Conservation (phyloP, 192 early-diverging fungal genomes). For the Linnemannia schmuckeri region DNA sequence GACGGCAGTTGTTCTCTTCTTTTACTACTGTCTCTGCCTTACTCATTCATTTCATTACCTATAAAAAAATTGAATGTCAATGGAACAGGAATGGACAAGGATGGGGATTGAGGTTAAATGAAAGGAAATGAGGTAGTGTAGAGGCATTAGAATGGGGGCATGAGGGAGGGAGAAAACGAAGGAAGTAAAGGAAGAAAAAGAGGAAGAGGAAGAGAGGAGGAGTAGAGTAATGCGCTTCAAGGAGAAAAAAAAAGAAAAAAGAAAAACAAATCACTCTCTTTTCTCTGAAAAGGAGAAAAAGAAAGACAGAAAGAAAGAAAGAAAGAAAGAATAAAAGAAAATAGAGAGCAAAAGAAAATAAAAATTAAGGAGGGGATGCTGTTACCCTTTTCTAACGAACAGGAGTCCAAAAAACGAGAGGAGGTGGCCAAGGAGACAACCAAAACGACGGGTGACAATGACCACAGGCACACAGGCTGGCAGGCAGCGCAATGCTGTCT, state of each 20-base stretch:
- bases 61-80: not conserved
- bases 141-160: not conserved
- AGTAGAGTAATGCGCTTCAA: not conserved
- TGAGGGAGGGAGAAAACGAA: not conserved
- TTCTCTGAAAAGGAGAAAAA: not conserved
- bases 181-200: not conserved
- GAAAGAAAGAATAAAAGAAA: not conserved
- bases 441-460: not conserved
- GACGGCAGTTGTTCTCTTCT: too few species aligned
- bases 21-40: not conserved
- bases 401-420: not conserved
- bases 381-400: not conserved
- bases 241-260: not conserved
- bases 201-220: not conserved
- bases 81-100: not conserved
- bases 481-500: not conserved
- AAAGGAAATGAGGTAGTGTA: not conserved
- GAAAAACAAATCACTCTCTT: not conserved
- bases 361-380: not conserved
- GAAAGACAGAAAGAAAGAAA: not conserved
- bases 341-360: not conserved
- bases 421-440: constrained; percentile 1
- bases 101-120: not conserved
- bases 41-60: not conserved
- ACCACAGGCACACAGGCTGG: not conserved